Evolutionary conservation across 1,284 basidiomycete species (phyloP).

Genomic region (Cryptococcus sp.): DNA sequence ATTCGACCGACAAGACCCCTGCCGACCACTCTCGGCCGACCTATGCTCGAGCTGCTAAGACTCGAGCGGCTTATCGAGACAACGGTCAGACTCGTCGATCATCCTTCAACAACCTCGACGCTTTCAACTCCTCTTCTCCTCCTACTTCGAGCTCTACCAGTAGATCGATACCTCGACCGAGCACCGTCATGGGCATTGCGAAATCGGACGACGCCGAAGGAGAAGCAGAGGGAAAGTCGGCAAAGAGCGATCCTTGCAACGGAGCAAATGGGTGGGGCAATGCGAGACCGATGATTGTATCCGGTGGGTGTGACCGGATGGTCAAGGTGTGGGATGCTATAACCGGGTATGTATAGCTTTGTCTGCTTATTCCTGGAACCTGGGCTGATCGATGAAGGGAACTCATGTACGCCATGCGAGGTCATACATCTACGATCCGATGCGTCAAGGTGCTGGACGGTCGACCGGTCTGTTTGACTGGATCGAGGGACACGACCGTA

Average conservation of each 20-base stretch:
- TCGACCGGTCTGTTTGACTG: slow-evolving; percentile 81
- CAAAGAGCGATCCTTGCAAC: slow-evolving; percentile 57
- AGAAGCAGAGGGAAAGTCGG: not conserved
- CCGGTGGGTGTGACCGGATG: slow-evolving; percentile 84
- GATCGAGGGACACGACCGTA: slow-evolving; percentile 78
- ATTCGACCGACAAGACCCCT: not conserved
- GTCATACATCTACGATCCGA: slow-evolving; percentile 86
- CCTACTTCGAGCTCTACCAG: not conserved
- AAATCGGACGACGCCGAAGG: not conserved
- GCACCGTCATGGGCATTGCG: not conserved
- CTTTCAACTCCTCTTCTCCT: not conserved
- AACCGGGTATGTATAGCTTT: slow-evolving; percentile 58
- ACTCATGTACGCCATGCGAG: slow-evolving; percentile 72
- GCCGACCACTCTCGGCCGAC: not conserved
- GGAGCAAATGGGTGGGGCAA: slow-evolving; percentile 63
- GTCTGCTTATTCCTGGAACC: not conserved
- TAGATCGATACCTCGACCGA: not conserved
- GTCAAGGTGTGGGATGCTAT: slow-evolving; percentile 87
- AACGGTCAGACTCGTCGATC: slow-evolving; percentile 20
- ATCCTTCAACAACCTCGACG: slow-evolving; percentile 15
- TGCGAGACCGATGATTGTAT: slow-evolving; percentile 68
- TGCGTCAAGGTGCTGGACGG: slow-evolving; percentile 84
- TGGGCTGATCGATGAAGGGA: slow-evolving; percentile 50
- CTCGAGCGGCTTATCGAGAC: slow-evolving; percentile 14
- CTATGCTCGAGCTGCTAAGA: not conserved